Base-by-base conservation (phyloP, 345 rosid genomes). In the Rhizophora apiculata region DNA sequence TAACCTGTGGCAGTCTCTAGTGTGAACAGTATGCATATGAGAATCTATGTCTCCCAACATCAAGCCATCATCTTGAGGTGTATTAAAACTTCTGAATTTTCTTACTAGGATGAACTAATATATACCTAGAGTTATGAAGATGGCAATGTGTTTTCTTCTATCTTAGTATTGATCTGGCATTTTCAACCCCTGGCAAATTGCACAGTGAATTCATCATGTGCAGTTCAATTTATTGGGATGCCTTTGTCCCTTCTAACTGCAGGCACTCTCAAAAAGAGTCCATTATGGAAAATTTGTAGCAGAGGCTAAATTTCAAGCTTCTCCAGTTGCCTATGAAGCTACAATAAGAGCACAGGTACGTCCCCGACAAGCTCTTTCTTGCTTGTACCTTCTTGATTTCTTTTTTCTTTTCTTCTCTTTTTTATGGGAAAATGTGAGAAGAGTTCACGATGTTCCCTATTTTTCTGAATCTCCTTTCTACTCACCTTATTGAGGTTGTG, bases 211-310 rank as follows among this genome's bases (percentile, higher is more conserved):
- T 43, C 48, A 43, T 43, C 19, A 10, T 24, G 29, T 56, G 29
- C 26, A 4, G 24, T 56, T 13, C 16, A 56, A 56, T 24, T 56
- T 56, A 24, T 56, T 10, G 18, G 16, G 24, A 31, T 60, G 37
- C 43, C 13, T 29, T 19, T 46, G 64, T 5, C 21, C 52, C 8
- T 24, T 51, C 39, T 65, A 36, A 26, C 70, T 72, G 64, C 86
- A 95, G 97, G 86, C 87, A 67, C 86, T 95, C 54, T 95, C 97
- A 21, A 95, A 87, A 85, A 86, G 99, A 81, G 87, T 95, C 27
- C 99, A 92, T 75, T 95, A 95, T 39, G 98, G 98, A 55, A 92
- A 92, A 82, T 92, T 76, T 75, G 98, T 95, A 1, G 99, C 99
- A 3, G 99, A 95, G 72, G 93, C 96, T 59, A 95, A 92, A 79